Conservation (phyloP, 2,329 filamentous ascomycete species). For the Microdochium trichocladiopsis region DNA sequence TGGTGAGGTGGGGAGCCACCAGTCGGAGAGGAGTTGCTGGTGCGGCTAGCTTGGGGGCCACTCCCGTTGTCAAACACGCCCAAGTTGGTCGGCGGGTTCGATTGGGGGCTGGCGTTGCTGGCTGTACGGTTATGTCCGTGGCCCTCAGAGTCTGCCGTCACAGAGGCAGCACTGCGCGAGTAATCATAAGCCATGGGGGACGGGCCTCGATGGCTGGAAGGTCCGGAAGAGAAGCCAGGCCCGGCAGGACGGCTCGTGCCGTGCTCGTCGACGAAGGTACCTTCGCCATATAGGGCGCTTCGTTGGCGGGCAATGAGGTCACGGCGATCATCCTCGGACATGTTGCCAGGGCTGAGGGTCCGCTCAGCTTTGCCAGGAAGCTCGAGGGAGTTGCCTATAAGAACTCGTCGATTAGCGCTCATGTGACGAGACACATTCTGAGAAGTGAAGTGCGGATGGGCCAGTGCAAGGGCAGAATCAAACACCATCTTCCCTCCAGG, state of each 20-base stretch:
- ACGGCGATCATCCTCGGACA: conserved; percentile 94
- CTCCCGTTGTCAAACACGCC: conserved; percentile 51
- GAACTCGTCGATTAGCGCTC: conserved; percentile 62
- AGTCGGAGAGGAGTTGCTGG: conserved; percentile 76
- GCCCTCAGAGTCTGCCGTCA: conserved; percentile 41
- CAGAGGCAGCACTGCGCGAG: conserved; percentile 33
- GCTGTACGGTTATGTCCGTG: conserved; percentile 62
- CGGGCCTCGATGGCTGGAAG: conserved; percentile 61
- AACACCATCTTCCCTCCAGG: background rate
- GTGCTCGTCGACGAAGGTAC: conserved; percentile 62
- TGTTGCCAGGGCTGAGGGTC: conserved; percentile 71
- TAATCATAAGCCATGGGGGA: conserved; percentile 75
- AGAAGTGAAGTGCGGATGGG: conserved; percentile 13
- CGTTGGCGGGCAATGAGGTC: conserved; percentile 95
- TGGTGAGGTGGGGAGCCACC: conserved; percentile 72
- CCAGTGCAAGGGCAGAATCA: conserved; percentile 15
- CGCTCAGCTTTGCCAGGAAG: conserved; percentile 68
- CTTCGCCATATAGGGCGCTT: conserved; percentile 84
- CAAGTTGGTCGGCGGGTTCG: conserved; percentile 52
- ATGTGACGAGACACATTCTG: conserved; percentile 29
- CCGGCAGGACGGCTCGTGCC: conserved; percentile 56
- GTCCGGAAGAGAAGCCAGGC: conserved; percentile 57
- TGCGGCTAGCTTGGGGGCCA: conserved; percentile 64
- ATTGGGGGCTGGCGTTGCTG: conserved; percentile 79
- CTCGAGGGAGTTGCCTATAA: conserved; percentile 27